Percentiles rank a stretch among this genome's conserved stretches.
Conservation (phyloP, 129 eudicot species). For the Dittrichia graveolens region DNA sequence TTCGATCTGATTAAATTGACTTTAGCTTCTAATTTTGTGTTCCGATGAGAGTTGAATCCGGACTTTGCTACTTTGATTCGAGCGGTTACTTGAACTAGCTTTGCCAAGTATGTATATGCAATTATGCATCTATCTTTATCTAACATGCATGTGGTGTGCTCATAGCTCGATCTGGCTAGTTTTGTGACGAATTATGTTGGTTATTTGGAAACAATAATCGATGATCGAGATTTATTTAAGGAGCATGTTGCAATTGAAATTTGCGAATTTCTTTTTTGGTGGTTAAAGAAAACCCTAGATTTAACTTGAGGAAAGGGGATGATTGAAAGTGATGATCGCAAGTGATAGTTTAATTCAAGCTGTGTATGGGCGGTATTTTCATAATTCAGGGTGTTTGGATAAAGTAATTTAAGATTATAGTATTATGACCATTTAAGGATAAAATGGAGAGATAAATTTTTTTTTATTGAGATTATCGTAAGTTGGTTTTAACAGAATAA, state of each 20-base stretch:
- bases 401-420: no score
- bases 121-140: background rate
- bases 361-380: no score
- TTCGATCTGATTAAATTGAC: background rate
- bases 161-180: slow-evolving; percentile 3
- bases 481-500: no score
- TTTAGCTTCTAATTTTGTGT: background rate
- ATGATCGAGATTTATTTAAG: slow-evolving; percentile 7
- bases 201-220: background rate
- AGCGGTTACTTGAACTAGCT: background rate
- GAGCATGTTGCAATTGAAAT: background rate
- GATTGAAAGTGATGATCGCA: no score
- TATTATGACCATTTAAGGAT: background rate
- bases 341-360: no score
- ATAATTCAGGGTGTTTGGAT: no score
- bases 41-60: slow-evolving; percentile 10
- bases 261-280: slow-evolving; percentile 3
- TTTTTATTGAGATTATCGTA: no score
- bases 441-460: background rate
- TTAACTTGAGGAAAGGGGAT: background rate
- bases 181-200: background rate
- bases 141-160: background rate
- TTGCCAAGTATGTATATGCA: background rate
- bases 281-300: background rate
- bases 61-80: background rate